Base-by-base conservation (phyloP, 345 rosid species). In the Camelina hispida region DNA sequence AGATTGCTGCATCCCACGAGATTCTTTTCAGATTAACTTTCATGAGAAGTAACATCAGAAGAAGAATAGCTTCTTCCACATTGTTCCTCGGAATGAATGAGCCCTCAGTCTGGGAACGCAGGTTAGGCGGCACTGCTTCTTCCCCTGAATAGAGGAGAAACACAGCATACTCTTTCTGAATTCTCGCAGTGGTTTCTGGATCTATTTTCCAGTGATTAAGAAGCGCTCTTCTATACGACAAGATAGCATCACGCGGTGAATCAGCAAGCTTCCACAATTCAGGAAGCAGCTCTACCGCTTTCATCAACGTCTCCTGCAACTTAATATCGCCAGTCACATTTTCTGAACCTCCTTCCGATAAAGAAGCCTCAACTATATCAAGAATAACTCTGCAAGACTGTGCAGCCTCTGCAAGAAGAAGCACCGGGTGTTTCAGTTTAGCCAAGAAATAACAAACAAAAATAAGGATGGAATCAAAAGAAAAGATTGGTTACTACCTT, bases 251-350 rank as follows among this genome's bases (percentile, higher is more conserved):
- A 43, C 69, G 81, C 0, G 87, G 84, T 23, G 74, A 82, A 75
- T 88, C 90, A 52, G 89, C 86, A 55, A 81, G 88, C 75, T 88
- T 89, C 93, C 93, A 89, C 53, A 91, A 75, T 66, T 91, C 87
- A 37, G 97, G 97, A 82, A 91, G 97, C 82, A 91, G 81, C 80
- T 89, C 91, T 0, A 91, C 89, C 0, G 97, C 96, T 81, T 88
- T 89, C 20, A 43, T 80, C 44, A 89, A 43, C 17, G 87, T 87
- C 83, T 91, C 97, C 82, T 83, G 96, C 84, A 91, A 71, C 84
- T 91, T 91, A 70, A 83, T 80, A 69, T 89, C 95, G 69, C 82
- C 87, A 74, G 78, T 83, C 74, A 87, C 84, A 74, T 85, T 86
- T 76, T 85, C 84, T 35, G 96, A 91, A 71, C 83, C 84, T 66